Evolutionary conservation across 2,329 filamentous ascomycete species (phyloP), one percentile per base, ranked within the genome.

Genomic region (Pestalotiopsis sp.): DNA sequence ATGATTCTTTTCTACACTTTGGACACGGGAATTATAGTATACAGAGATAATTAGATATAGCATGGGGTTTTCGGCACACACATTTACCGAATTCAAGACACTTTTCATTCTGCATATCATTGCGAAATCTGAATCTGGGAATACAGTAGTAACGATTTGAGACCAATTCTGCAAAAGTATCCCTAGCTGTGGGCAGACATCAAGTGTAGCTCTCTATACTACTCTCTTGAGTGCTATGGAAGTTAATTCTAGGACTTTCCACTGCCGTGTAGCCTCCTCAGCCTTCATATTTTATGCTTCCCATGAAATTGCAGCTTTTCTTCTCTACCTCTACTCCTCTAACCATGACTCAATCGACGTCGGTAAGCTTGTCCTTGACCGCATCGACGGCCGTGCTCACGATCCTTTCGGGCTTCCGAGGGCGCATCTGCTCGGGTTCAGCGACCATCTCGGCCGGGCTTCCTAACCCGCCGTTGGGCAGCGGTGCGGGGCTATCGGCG

Each of bases 401-500:
- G 13, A 78, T 76, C 68, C 68, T 76, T 72, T 77, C 74, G 0
- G 76, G 74, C 2, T 72, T 74, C 52, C 74, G 31, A 36, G 31
- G 31, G 31, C 31, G 75, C 17, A 13, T n/a, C 23, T 59, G 59
- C 45, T 78, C 75, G 41, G 71, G 66, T 6, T 45, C 52, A 13
- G 69, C 82, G 36, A 80, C 71, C 0, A 81, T 77, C 68, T 87
- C 83, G 1, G 81, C 76, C 4, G 85, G 83, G 38, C 81, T 82
- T n/a, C 82, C 81, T 65, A 88, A 76, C 17, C 83, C 85, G 6
- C 82, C 80, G 64, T 87, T 83, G 6, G 87, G 86, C 27, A 82
- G 78, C 17, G 80, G 73, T 14, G 76, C 75, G 1, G 79, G 81
- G 36, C 81, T 87, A 68, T 83, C 80, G 27, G 82, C 74, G 20